These are phyloP conservation scores for Trichoderma endophyticum DNA, from an alignment of 2,329 filamentous ascomycete species.

Conservation along the genomic window DNA sequence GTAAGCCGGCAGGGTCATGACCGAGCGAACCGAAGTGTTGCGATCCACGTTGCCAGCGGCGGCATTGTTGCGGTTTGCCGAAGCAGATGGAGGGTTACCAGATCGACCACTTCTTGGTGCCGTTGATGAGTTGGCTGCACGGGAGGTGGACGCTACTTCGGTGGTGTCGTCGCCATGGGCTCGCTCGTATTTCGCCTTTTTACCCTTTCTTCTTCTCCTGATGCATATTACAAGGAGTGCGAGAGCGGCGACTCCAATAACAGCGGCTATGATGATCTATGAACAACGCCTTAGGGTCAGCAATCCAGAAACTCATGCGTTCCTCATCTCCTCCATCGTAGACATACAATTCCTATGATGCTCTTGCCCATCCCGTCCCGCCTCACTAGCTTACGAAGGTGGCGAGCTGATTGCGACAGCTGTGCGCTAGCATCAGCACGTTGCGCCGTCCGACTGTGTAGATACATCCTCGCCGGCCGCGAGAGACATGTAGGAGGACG, in stretches of 20 bases:
- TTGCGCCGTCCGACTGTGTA: slow-evolving; percentile 14
- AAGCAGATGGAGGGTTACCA: neutral
- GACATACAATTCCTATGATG: slow-evolving; percentile 21
- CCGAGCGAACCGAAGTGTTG: slow-evolving; percentile 82
- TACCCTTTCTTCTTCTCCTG: slow-evolving; percentile 22
- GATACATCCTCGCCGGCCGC: slow-evolving; percentile 16
- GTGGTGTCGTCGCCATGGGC: slow-evolving; percentile 31
- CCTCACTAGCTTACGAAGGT: slow-evolving; percentile 6
- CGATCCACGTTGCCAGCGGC: slow-evolving; percentile 60
- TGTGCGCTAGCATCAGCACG: slow-evolving; percentile 2
- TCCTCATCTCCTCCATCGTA: neutral
- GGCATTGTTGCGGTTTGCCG: slow-evolving; percentile 20
- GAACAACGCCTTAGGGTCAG: neutral
- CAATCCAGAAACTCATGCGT: neutral
- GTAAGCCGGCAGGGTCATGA: slow-evolving; percentile 91
- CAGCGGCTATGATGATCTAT: slow-evolving; percentile 10
- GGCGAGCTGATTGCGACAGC: slow-evolving; percentile 16
- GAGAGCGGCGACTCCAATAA: neutral
- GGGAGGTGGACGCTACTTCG: slow-evolving; percentile 22
- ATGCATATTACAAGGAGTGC: neutral
- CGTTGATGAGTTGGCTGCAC: slow-evolving; percentile 26
- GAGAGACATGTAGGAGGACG: slow-evolving; percentile 15
- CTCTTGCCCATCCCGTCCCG: neutral
- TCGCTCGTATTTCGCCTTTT: slow-evolving; percentile 30
- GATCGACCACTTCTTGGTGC: slow-evolving; percentile 9